Evolutionary conservation across 805 yeast species (phyloP), one percentile per base, ranked within the genome.

Genomic region (Maudiozyma saulgeensis): DNA sequence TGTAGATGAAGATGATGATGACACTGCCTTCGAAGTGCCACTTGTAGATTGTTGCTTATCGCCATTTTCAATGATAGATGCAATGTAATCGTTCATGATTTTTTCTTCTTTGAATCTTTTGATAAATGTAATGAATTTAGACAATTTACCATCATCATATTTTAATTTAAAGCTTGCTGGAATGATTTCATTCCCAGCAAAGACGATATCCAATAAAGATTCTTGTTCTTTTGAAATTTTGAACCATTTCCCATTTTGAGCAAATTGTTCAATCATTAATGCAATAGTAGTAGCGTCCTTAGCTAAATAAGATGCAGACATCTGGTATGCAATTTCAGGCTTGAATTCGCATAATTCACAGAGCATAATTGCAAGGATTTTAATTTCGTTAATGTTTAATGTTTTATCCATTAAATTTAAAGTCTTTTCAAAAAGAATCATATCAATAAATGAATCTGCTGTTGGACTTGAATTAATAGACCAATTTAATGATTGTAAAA

Each of bases 301-400:
- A 13, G 44, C 41, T 39, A 39, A 47, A 21, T n/a, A 35, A 19
- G 35, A 35, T 12, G 13, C 26, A 15, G 28, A 15, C 26, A 44
- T 43, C 16, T 73, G 73, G 63, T 78, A 77, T 51, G 80, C 76
- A 50, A 83, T 66, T 50, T 75, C 74, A 44, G 78, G 75, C 59
- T 80, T 77, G 62, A 83, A 82, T 54, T 78, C 81, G 49, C 81
- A 73, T 57, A 83, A 68, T 59, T 84, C 88, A 58, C 88, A 80
- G 41, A 84, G 63, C 68, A 80, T 80, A 51, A 79, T 69, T 13
- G 86, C 72, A 49, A 82, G 76, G 44, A 73, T 66, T 56, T 76
- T 79, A 51, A 81, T 68, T 49, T 77, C 79, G 51, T 73, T 69
- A 40, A 70, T 59, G 52, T 58, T 58, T 15, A 40, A 21, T 19